Conservation (phyloP, 83 land plant species). For the Larix sibirica region DNA sequence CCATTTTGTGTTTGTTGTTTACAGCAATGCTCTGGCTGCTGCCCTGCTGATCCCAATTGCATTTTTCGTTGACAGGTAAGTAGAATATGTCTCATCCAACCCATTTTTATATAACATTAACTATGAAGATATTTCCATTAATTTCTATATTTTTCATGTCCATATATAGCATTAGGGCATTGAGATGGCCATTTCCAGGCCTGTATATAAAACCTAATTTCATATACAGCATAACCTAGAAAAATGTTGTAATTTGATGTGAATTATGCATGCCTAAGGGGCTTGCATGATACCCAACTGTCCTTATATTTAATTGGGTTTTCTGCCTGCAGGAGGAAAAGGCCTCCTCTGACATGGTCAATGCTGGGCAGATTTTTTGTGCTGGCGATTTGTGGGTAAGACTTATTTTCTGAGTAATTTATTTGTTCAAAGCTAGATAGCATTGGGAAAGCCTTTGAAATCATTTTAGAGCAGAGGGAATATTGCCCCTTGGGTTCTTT, state of each 20-base stretch:
- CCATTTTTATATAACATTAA: not conserved
- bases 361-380: constrained; percentile 13
- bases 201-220: not conserved
- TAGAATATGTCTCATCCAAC: not conserved
- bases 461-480: too few relatives aligned
- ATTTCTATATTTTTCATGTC: not conserved
- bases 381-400: constrained; percentile 9
- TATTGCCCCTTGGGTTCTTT: too few relatives aligned
- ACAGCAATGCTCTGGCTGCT: constrained; percentile 29
- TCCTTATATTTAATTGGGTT: not conserved
- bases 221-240: not conserved
- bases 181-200: too few relatives aligned
- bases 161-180: not conserved
- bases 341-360: constrained; percentile 11
- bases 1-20: constrained; percentile 29
- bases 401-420: too few relatives aligned
- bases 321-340: constrained; percentile 7
- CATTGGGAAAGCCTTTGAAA: too few relatives aligned
- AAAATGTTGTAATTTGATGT: not conserved
- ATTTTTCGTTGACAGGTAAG: constrained; percentile 27
- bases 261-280: too few relatives aligned
- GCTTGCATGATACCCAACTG: not conserved
- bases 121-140: not conserved
- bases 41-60: constrained; percentile 27
- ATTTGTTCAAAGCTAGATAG: too few relatives aligned